These are phyloP conservation scores for Globisporangium cystogenes DNA, from an alignment of 352 stramenopile genomes.

Conservation along the genomic window DNA sequence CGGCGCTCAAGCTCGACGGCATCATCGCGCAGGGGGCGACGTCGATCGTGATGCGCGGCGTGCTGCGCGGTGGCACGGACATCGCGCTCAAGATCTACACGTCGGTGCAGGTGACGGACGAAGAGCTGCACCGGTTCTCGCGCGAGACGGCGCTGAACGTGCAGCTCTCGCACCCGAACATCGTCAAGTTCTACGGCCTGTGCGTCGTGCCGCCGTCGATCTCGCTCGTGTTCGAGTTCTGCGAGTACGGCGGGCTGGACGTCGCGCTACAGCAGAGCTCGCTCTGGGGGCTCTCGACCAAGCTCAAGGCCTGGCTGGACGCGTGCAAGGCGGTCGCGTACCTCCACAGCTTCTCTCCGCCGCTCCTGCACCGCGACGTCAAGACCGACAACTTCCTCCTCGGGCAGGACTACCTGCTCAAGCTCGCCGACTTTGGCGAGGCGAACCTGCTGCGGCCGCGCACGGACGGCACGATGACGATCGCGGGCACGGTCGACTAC, in stretches of 20 bases:
- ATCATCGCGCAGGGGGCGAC: conserved; percentile 78
- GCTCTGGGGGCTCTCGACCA: conserved; percentile 55
- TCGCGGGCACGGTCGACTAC: conserved; percentile 81
- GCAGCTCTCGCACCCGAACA: conserved; percentile 77
- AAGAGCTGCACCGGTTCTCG: conserved; percentile 78
- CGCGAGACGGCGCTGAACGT: conserved; percentile 78
- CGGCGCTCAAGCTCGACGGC: conserved; percentile 58
- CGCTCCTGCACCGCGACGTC: conserved; percentile 77
- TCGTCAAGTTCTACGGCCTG: conserved; percentile 76
- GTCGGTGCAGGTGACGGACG: conserved; percentile 73
- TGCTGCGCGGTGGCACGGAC: conserved; percentile 39
- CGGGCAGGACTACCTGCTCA: conserved; percentile 71
- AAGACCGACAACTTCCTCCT: conserved; percentile 87
- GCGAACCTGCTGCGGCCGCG: conserved; percentile 75
- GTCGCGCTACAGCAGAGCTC: conserved; percentile 45
- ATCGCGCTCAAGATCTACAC: conserved; percentile 88
- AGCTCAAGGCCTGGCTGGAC: conserved; percentile 83
- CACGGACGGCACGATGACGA: conserved; percentile 80
- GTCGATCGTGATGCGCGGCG: conserved; percentile 78
- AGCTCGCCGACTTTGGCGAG: conserved; percentile 83
- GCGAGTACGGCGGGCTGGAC: conserved; percentile 75
- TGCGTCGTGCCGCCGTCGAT: conserved; percentile 83
- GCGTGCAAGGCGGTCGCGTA: conserved; percentile 77
- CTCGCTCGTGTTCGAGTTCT: conserved; percentile 85
- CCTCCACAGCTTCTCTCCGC: conserved; percentile 77